Conservation (phyloP, 257 asterid species). For the Anisodus tanguticus region DNA sequence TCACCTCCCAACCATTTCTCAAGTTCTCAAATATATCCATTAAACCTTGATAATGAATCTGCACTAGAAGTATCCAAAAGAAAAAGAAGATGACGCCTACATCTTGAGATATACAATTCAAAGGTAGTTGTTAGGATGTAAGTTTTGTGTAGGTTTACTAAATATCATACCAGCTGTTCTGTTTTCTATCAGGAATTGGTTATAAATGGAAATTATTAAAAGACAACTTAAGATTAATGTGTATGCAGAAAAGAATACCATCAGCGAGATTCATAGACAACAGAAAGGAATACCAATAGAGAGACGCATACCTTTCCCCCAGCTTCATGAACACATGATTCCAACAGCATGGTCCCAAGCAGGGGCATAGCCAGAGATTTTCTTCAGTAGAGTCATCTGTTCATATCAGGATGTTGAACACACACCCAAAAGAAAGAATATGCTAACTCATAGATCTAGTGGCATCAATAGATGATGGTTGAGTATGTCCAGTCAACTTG, state of each 20-base stretch:
- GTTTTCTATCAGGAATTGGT: neutral
- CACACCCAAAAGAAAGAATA: constrained; percentile 4
- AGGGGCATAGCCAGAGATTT: constrained; percentile 31
- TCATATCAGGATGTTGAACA: constrained; percentile 21
- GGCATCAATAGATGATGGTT: constrained; percentile 10
- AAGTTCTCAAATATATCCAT: neutral
- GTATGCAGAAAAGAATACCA: neutral
- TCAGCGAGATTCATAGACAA: neutral
- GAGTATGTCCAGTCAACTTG: neutral
- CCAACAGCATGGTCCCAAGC: constrained; percentile 95
- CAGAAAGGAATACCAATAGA: neutral
- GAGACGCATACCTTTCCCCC: constrained; percentile 74
- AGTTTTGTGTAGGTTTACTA: neutral
- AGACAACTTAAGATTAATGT: neutral
- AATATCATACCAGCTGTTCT: constrained; percentile 14
- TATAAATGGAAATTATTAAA: neutral
- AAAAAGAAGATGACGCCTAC: neutral
- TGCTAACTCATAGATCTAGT: neutral
- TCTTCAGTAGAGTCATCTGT: neutral
- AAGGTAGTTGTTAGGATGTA: neutral
- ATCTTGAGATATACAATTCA: neutral
- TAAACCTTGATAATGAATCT: neutral
- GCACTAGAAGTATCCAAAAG: neutral
- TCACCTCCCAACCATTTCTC: constrained; percentile 11
- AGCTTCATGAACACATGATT: constrained; percentile 80